These are phyloP conservation scores for Jamesozyma lodderae DNA, from an alignment of 805 yeast species.

Conservation along the genomic window DNA sequence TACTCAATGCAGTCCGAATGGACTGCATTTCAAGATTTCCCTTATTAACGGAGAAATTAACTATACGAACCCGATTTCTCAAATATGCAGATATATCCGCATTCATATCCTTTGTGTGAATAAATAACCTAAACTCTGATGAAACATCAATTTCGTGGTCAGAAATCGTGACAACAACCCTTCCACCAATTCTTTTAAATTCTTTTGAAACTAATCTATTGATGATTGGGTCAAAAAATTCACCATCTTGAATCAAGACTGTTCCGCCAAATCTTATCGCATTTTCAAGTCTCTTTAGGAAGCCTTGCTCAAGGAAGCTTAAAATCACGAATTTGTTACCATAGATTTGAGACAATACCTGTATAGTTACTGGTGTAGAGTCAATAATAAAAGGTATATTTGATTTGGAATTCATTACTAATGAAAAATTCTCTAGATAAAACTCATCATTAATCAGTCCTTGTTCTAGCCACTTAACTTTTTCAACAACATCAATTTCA, in stretches of 20 bases:
- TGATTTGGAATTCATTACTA: constrained; percentile 33
- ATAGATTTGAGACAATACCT: constrained; percentile 32
- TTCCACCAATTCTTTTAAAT: constrained; percentile 54
- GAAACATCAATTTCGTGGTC: constrained; percentile 58
- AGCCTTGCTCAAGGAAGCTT: constrained; percentile 63
- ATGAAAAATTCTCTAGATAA: constrained; percentile 53
- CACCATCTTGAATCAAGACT: constrained; percentile 70
- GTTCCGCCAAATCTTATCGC: constrained; percentile 77
- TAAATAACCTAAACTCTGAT: constrained; percentile 47
- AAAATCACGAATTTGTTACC: constrained; percentile 40
- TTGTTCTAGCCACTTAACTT: constrained; percentile 41
- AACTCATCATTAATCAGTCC: constrained; percentile 54
- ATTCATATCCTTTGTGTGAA: constrained; percentile 53
- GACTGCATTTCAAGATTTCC: constrained; percentile 57
- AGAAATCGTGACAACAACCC: constrained; percentile 53
- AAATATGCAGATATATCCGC: constrained; percentile 44
- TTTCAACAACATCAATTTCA: constrained; percentile 35
- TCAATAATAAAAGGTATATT: constrained; percentile 59
- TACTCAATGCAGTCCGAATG: constrained; percentile 44
- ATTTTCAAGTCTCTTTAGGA: constrained; percentile 62
- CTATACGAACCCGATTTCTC: constrained; percentile 49
- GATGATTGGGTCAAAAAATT: constrained; percentile 66
- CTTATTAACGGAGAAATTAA: constrained; percentile 68
- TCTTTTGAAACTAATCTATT: constrained; percentile 55
- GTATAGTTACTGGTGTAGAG: constrained; percentile 46